These are phyloP conservation scores for Geotrichum bryndzae DNA, from an alignment of 1,139 yeast species.

Conservation along the genomic window DNA sequence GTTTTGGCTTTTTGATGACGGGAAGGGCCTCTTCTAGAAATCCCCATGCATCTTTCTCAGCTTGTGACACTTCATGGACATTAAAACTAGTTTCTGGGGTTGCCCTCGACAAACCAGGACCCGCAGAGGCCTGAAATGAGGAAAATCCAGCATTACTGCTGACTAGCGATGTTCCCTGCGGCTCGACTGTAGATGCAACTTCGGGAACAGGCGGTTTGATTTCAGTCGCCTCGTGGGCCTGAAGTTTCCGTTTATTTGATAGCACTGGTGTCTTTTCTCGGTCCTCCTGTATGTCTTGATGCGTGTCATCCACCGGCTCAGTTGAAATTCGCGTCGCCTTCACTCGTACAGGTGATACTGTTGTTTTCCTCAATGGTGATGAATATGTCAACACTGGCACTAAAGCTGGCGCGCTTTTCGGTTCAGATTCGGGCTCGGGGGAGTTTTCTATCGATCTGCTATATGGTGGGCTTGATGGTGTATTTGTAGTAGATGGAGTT, in stretches of 20 bases:
- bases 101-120: neutral
- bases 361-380: neutral
- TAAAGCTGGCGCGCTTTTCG: neutral
- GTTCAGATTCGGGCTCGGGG: conserved; percentile 7
- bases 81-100: conserved; percentile 7
- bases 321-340: neutral
- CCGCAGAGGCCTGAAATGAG: neutral
- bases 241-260: neutral
- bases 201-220: neutral
- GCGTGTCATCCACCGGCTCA: neutral
- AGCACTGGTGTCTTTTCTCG: neutral
- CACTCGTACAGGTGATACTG: neutral
- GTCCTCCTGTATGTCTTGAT: neutral
- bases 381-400: neutral
- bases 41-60: conserved; percentile 15
- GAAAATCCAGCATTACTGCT: neutral
- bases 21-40: conserved; percentile 13
- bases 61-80: conserved; percentile 9
- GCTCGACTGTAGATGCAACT: neutral
- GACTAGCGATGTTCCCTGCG: neutral
- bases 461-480: conserved; percentile 10
- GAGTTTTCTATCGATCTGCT: conserved; percentile 10
- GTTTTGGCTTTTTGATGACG: conserved; percentile 7
- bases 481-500: no score
- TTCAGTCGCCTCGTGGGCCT: neutral